A percentile compares a stretch with the other conserved stretches of the same genome.
Evolutionary conservation across 192 early-diverging fungal genomes (phyloP).

Genomic region (Backusella psychrophila): DNA sequence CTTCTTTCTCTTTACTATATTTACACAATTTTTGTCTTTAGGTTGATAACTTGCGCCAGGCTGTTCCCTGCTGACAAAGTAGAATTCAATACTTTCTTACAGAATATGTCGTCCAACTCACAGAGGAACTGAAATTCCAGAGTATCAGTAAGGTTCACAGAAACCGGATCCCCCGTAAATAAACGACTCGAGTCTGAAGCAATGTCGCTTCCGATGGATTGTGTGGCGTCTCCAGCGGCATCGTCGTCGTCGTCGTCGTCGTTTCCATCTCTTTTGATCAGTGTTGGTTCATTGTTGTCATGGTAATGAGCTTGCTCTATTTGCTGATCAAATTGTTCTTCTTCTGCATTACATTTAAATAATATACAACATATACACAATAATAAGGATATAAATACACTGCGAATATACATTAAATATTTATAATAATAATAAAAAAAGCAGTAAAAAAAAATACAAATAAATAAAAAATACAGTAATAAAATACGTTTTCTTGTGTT

Average conservation of each 20-base stretch:
- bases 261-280: background rate
- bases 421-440: background rate
- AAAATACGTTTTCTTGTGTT: background rate
- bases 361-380: constrained; percentile 6
- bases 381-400: constrained; percentile 5
- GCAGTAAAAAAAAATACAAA: background rate
- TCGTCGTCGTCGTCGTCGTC: background rate
- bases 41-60: constrained; percentile 3
- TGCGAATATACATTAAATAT: constrained; percentile 6
- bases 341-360: constrained; percentile 1
- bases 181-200: background rate
- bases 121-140: constrained; percentile 1
- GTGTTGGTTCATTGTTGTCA: background rate
- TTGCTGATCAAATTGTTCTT: background rate
- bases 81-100: constrained; percentile 9
- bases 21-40: constrained; percentile 10
- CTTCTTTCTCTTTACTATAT: background rate
- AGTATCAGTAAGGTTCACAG: background rate
- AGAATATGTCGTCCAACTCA: background rate
- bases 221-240: background rate
- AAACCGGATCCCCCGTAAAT: background rate
- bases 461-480: background rate
- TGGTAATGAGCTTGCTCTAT: background rate
- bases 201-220: background rate
- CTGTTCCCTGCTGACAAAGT: background rate